Base-by-base conservation (phyloP, 345 rosid genomes). In the Nephelium lappaceum region DNA sequence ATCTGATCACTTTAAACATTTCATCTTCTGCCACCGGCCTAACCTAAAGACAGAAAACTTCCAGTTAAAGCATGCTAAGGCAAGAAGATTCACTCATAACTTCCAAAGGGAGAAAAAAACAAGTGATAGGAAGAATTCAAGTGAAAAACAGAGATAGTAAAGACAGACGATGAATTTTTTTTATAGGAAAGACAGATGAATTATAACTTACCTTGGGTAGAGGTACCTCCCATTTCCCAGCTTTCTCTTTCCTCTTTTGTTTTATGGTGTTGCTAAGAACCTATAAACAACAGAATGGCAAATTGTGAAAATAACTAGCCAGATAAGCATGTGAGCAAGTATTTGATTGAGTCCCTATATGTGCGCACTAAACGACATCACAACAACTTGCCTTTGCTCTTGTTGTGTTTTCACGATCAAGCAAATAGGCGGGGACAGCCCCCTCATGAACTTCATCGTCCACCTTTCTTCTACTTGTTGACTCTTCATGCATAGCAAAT, bases 11-110 rank as follows among this genome's bases (percentile, higher is more conserved):
- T 88, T 90, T 92, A 71, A 95, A 95, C 97, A 95, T 91, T 81
- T 95, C 99, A 83, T 96, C 99, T 84, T 96, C 99, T 19, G 99
- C 99, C 15, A 96, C 97, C 16, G 98, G 99, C 85, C 99, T 92
- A 19, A 94, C 98, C 98, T 96, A 85, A 42, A 88, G 70, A 62
- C 55, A 63, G 38, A 77, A 69, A 71, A 68, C 19, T 47, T 42
- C 25, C 75, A 6, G n/a, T n/a, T 57, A 58, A 74, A 66, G 14
- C 21, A 68, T 41, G 36, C 19, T 2, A 8, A 51, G 15, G 23
- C 6, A 19, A 38, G 31, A 31, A 2, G 41, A 63, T n/a, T 38
- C 39, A 43, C 5, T n/a, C 24, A 75, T 1, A 67, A 25, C 39
- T 11, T 53, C 2, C 7, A 73, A 14, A 19, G 65, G 1, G 15